Evolutionary conservation across 441 rosid species (phyloP).

Genomic region (Pelargonium fulgidum): DNA sequence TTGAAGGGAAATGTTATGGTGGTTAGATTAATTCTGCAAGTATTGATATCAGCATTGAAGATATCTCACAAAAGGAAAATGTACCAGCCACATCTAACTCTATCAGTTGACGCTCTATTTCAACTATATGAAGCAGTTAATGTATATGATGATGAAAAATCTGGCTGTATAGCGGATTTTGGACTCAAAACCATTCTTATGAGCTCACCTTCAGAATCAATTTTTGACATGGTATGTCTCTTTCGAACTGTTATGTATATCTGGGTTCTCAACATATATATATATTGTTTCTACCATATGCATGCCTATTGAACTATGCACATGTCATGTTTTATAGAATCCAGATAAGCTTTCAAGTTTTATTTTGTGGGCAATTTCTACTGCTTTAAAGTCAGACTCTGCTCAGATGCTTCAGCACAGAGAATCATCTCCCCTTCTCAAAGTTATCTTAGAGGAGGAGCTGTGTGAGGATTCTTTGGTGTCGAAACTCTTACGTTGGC

Average conservation of each 20-base stretch:
- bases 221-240: conserved; percentile 51
- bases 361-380: conserved; percentile 70
- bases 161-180: conserved; percentile 37
- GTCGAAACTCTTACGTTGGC: conserved; percentile 78
- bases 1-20: conserved; percentile 35
- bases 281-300: neutral
- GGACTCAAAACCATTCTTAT: conserved; percentile 59
- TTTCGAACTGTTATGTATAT: conserved; percentile 1
- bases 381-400: conserved; percentile 51
- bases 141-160: conserved; percentile 26
- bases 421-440: conserved; percentile 24
- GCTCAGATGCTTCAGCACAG: conserved; percentile 21
- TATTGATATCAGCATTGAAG: conserved; percentile 49
- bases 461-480: conserved; percentile 47
- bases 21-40: conserved; percentile 40
- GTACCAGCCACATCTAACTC: conserved; percentile 67
- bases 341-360: conserved; percentile 57
- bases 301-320: neutral
- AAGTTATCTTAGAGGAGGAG: conserved; percentile 28
- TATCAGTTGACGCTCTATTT: conserved; percentile 55
- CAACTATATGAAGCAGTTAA: conserved; percentile 47
- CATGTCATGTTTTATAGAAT: conserved; percentile 43
- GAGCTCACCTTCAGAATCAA: conserved; percentile 61
- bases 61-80: conserved; percentile 66
- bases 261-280: neutral